Percentiles rank a stretch among this genome's conserved stretches.
Conservation (phyloP, 768 basidiomycete genomes). For the Leccinum longicurvipes region DNA sequence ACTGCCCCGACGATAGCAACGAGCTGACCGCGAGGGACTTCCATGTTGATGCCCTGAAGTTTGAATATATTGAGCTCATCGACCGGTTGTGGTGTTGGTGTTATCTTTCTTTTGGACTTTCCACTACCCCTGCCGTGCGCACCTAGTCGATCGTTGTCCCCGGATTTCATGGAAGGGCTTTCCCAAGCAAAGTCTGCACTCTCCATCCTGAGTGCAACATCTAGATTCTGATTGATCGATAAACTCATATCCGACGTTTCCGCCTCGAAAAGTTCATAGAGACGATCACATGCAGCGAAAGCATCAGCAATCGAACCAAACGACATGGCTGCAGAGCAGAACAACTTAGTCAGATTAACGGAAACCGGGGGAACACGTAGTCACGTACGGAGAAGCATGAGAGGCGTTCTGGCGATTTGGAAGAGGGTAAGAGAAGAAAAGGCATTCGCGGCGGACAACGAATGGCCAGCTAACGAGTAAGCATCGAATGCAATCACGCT, state of each 20-base stretch:
- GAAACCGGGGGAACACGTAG: not conserved
- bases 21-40: too few relatives aligned
- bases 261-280: conserved; percentile 80
- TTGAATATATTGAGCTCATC: conserved; percentile 52
- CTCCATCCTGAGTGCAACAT: conserved; percentile 62
- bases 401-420: conserved; percentile 75
- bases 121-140: conserved; percentile 8
- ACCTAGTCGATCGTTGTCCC: conserved; percentile 17
- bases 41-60: conserved; percentile 59
- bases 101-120: conserved; percentile 15
- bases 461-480: conserved; percentile 71
- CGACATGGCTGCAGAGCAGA: conserved; percentile 48
- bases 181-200: conserved; percentile 88
- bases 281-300: conserved; percentile 67
- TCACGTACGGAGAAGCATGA: conserved; percentile 64
- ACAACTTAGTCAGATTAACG: conserved; percentile 6
- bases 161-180: conserved; percentile 54
- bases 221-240: conserved; percentile 49
- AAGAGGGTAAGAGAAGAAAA: too few relatives aligned
- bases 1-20: too few relatives aligned
- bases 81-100: conserved; percentile 30
- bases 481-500: conserved; percentile 78
- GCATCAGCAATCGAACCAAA: conserved; percentile 83
- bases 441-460: conserved; percentile 63
- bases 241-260: conserved; percentile 66